phyloP scores from a whole-genome alignment of 768 basidiomycete genomes.

The Pleurotus platypus region DNA sequence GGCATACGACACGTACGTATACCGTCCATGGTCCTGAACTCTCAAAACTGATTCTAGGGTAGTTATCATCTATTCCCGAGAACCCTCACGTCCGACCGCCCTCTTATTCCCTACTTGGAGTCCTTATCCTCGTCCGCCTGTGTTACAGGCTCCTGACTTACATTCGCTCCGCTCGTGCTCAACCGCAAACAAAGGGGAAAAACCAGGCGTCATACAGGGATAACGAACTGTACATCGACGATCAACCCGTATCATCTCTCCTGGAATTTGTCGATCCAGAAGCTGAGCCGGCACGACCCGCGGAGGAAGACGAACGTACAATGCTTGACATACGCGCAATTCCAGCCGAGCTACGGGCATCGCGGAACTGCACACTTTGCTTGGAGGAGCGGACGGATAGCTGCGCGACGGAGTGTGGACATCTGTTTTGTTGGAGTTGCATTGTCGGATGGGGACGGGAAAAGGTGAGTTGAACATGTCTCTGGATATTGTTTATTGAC shows the following conservation, averaged over 20 bases:
- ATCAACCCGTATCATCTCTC: conserved; percentile 55
- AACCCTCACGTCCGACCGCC: conserved; percentile 73
- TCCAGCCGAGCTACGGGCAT: conserved; percentile 45
- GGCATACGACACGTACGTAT: conserved; percentile 62
- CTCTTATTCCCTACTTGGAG: conserved; percentile 82
- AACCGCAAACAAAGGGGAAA: conserved; percentile 27
- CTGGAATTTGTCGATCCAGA: conserved; percentile 51
- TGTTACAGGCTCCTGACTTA: conserved; percentile 54
- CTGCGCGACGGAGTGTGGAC: conserved; percentile 84
- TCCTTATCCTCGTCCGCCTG: conserved; percentile 65
- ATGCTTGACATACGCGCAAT: conserved; percentile 58
- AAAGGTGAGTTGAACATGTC: conserved; percentile 46
- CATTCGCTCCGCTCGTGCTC: conserved; percentile 27
- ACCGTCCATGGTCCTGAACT: background rate
- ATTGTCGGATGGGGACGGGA: conserved; percentile 88
- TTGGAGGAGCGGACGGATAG: conserved; percentile 81
- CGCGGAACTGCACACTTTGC: conserved; percentile 78
- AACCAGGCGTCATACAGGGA: conserved; percentile 19
- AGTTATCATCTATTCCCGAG: conserved; percentile 75
- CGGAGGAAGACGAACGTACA: conserved; percentile 70
- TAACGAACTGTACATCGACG: conserved; percentile 50
- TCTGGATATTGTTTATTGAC: conserved; percentile 6
- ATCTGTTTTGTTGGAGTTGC: conserved; percentile 88
- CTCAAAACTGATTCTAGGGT: background rate
- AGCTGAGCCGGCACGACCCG: conserved; percentile 47